Conservation (phyloP, 306 rosid species). For the Prunus fruticosa region DNA sequence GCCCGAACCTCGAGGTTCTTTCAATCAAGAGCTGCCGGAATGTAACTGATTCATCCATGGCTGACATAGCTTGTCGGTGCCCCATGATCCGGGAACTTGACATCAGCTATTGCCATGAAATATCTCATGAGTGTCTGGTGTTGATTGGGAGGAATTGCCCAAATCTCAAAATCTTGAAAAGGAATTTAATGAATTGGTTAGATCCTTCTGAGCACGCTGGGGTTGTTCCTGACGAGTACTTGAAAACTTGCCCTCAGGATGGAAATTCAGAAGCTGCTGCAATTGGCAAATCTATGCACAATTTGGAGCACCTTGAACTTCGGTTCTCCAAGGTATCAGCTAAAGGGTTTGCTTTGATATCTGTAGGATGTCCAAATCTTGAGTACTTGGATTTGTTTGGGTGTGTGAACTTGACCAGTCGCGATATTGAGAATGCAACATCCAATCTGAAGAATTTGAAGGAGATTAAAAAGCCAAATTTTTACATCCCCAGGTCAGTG, state of each 20-base stretch:
- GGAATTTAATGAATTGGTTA: conserved; percentile 68
- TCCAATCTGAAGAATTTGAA: conserved; percentile 46
- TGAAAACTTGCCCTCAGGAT: conserved; percentile 82
- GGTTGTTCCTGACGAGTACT: conserved; percentile 63
- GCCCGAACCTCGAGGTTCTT: conserved; percentile 73
- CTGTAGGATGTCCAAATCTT: conserved; percentile 66
- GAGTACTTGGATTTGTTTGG: conserved; percentile 81
- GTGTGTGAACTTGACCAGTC: conserved; percentile 64
- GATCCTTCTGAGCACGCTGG: conserved; percentile 70
- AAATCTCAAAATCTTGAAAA: conserved; percentile 60
- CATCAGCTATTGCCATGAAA: conserved; percentile 63
- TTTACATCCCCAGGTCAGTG: conserved; percentile 45
- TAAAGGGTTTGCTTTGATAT: conserved; percentile 53
- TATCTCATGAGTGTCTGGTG: conserved; percentile 42
- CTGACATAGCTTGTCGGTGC: conserved; percentile 43
- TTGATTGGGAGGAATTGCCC: conserved; percentile 58
- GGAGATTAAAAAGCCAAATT: conserved; percentile 49
- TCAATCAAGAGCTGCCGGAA: conserved; percentile 70
- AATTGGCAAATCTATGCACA: conserved; percentile 71
- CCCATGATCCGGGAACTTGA: conserved; percentile 50
- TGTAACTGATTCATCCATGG: conserved; percentile 70
- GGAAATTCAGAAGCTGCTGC: conserved; percentile 78
- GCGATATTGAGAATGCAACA: conserved; percentile 62
- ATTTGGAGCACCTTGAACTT: conserved; percentile 70
- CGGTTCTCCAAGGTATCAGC: conserved; percentile 66